Base-by-base conservation (phyloP, 2,329 filamentous ascomycete genomes). In the Xylaria sp. region DNA sequence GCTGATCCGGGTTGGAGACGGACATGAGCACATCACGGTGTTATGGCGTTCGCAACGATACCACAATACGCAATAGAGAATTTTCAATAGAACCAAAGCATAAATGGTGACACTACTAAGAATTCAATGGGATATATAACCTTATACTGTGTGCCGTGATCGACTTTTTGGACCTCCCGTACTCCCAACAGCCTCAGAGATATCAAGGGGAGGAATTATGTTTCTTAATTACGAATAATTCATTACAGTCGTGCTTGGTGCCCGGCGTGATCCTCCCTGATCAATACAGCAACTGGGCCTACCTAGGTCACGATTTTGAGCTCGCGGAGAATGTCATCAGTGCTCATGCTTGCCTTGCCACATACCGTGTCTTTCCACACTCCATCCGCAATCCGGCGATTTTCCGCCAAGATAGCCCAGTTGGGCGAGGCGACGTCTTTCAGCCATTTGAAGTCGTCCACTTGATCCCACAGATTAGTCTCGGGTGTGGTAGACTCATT, bases 401-500 rank as follows among this genome's bases (percentile, higher is more conserved):
- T 80, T 54, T 87, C 83, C 1, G 85, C 80, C 21, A 98, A 69
- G 2, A 92, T 77, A 33, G 81, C 85, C 92, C 94, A 99, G 73
- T 99, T 93, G 2, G 95, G 95, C 72, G 92, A 97, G 29, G 87
- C 86, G 60, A 91, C 92, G 15, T 85, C 83, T 76, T 93, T 96
- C 65, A 97, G 84, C 95, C 95, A 98, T 78, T 96, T 96, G 82
- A 99, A 99, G 75, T 99, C 95, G 75, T 98, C 92, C 15, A 98
- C 91, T 71, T 95, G 87, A 69, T 93, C 85, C 92, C 92, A 99
- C 70, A 90, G 85, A 73, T 96, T 94, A 60, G 77, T 77, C 3
- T 72, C 67, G 1, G 68, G 56, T 8, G 74, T 68, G 9, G 72
- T 72, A 8, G 74, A 68, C 25, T 70, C 69, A 48, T 64, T 67